Conservation (phyloP, 208 protist genomes). For the Crithidia mellificae region DNA sequence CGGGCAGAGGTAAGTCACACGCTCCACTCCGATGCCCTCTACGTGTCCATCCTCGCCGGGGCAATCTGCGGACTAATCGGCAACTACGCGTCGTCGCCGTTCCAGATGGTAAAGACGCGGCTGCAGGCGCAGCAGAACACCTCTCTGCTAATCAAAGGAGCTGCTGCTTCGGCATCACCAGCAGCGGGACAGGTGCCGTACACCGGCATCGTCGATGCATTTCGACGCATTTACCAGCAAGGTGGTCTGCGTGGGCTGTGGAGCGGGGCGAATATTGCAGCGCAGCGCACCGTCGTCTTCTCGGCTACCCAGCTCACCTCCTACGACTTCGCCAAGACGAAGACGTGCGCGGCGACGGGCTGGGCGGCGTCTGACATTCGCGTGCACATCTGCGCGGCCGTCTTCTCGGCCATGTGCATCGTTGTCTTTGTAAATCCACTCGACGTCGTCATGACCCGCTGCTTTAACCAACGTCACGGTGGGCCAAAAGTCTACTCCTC, state of each 20-base stretch:
- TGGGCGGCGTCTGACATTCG: conserved; percentile 36
- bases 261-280: conserved; percentile 43
- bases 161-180: too few species aligned
- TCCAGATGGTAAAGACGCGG: conserved; percentile 73
- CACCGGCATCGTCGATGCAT: conserved; percentile 40
- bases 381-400: conserved; percentile 49
- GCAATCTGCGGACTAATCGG: conserved; percentile 50
- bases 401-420: conserved; percentile 36
- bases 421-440: conserved; percentile 56
- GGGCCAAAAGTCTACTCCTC: conserved; percentile 33
- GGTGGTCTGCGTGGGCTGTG: conserved; percentile 53
- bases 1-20: conserved; percentile 33
- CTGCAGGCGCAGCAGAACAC: conserved; percentile 59
- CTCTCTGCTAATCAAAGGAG: too few species aligned
- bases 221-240: conserved; percentile 37
- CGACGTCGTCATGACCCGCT: conserved; percentile 70
- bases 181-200: conserved; percentile 59
- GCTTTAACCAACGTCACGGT: conserved; percentile 48
- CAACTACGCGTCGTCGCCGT: conserved; percentile 49
- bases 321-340: conserved; percentile 55
- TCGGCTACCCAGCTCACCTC: conserved; percentile 48
- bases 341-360: conserved; percentile 13
- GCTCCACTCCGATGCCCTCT: conserved; percentile 21
- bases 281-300: conserved; percentile 47
- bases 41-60: conserved; percentile 18